Base-by-base conservation (phyloP, 768 basidiomycete species). In the Psilocybe sp. region DNA sequence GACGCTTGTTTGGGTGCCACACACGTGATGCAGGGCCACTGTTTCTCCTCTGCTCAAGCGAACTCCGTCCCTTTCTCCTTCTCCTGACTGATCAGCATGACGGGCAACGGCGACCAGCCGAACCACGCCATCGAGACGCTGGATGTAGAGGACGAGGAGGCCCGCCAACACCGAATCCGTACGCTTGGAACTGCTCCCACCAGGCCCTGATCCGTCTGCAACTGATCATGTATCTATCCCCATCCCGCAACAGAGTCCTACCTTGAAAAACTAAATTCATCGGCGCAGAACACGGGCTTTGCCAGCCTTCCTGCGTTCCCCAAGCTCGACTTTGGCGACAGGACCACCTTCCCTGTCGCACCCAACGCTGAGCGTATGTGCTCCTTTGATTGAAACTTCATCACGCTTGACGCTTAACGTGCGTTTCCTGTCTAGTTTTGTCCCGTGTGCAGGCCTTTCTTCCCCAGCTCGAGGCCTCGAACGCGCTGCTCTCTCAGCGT, bases 361-460 rank as follows among this genome's bases (percentile, higher is more conserved):
- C 77, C 78, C 12, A 75, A 78, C 15, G 60, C 70, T 47, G 79
- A 80, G 54, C 71, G 82, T 82, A 60, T 47, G 81, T 69, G 33
- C 13, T 15, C 31, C 15, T 34, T 46, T 14, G 44, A 23, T n/a
- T n/a, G n/a, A 23, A 18, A 35, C 50, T 43, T 20, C 47, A 15
- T 33, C 10, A 47, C 10, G 16, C 11, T 23, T 19, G 39, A 40
- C 37, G 55, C 37, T 46, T 33, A 47, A 46, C 34, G 33, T 11
- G 49, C 20, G 13, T 36, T 9, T 18, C n/a, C n/a, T 19, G 31
- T 36, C 1, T 54, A 89, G 87, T 89, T 15, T 69, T 90, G 5
- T 72, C 79, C 9, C 80, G 86, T 14, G 72, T 88, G 3, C 78
- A 81, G 61, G 76, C 80, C 0, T 89, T 89, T 60, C 75, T 89